Evolutionary conservation across 306 rosid genomes (phyloP).

Genomic region (Vigna trinervia): DNA sequence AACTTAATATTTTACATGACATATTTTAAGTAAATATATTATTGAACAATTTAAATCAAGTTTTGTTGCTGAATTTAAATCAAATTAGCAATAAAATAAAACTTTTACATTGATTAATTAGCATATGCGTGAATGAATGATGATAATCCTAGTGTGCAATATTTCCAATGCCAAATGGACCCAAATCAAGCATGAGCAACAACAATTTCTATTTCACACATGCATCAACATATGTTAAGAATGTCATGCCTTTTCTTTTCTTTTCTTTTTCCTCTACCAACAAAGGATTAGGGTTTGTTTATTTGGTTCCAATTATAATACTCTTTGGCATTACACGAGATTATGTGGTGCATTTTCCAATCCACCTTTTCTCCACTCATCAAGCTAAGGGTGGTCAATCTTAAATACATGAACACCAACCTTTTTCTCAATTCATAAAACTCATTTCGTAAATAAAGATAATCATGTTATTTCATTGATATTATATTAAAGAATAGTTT

Average conservation of each 20-base stretch:
- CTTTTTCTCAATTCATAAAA: not conserved
- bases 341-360: not conserved
- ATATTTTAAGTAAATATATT: no score
- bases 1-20: no score
- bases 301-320: not conserved
- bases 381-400: conserved; percentile 6
- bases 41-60: no score
- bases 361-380: conserved; percentile 38
- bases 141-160: not conserved
- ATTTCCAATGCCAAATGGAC: conserved; percentile 17
- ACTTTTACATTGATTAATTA: conserved; percentile 1
- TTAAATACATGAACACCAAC: no score
- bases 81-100: not conserved
- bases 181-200: conserved; percentile 6
- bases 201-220: conserved; percentile 20
- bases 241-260: not conserved
- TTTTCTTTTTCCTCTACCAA: not conserved
- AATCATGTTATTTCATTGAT: no score
- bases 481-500: no score
- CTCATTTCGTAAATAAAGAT: no score
- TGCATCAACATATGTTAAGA: not conserved
- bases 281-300: not conserved
- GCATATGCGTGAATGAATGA: not conserved
- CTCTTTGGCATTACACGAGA: conserved; percentile 9
- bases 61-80: no score